Base-by-base conservation (phyloP, 371 early-diverging fungal genomes). In the Mucor mucedo region DNA sequence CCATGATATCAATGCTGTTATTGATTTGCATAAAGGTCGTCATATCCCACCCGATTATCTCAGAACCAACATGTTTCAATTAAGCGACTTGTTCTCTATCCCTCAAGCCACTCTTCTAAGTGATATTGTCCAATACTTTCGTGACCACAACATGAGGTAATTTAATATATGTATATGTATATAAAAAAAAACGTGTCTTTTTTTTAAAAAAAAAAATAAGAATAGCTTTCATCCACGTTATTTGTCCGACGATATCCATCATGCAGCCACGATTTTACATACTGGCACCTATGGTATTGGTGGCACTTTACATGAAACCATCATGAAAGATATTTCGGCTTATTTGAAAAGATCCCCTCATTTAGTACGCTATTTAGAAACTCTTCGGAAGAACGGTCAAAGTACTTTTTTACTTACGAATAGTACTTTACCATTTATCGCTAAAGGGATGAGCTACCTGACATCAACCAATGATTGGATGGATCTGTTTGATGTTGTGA, bases 401-500 rank as follows among this genome's bases (percentile, higher is more conserved):
- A 80, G 84, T 62, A 71, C 79, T 2, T 89, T 89, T 56, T 53
- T 87, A 48, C 62, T 89, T 45, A 87, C 87, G 13, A 89, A 89
- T 61, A 86, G 86, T 56, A 77, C 86, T 16, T 79, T 78, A 38
- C 71, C 82, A 3, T 89, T 87, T 61, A 82, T 86, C 69, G 21
- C 41, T 40, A 70, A 69, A 29, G 89, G 87, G 0, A 76, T 89
- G 68, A 66, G 65, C 13, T 80, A 85, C 52, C 58, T 89, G 44
- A 84, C 85, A 9, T 73, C 77, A 2, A 73, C 74, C 6, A 33
- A 67, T 3, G 77, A 84, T 30, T 89, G 89, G 89, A 68, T 80
- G 4, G 87, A 87, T 53, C 62, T 87, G 56, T 89, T 89, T 70
- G 89, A 89, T 62, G 82, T 81, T 64, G 85, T 84, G 3, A 80